A percentile compares a stretch with the other conserved stretches of the same genome.
phyloP scores from a whole-genome alignment of 1,139 yeast species.

The Pichia cactophila region DNA sequence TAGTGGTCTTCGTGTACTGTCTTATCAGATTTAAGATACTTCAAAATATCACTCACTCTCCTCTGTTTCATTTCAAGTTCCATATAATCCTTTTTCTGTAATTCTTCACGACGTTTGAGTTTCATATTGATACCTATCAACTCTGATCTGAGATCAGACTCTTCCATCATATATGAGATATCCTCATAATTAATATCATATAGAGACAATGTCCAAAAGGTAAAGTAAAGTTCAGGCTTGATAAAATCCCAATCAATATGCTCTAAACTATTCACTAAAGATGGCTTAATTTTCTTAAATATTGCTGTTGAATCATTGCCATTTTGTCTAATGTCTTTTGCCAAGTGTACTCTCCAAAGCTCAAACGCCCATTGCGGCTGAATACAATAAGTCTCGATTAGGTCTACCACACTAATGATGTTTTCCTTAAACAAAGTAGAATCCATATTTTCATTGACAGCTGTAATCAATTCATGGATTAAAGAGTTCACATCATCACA shows the following conservation, averaged over 20 bases:
- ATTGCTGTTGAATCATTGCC: constrained; percentile 10
- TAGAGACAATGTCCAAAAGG: constrained; percentile 72
- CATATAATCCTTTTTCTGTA: constrained; percentile 21
- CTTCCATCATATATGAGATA: constrained; percentile 44
- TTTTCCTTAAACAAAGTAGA: constrained; percentile 30
- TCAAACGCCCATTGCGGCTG: constrained; percentile 69
- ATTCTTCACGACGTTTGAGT: constrained; percentile 29
- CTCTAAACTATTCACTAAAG: constrained; percentile 21
- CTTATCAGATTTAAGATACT: constrained; percentile 23
- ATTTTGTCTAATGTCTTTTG: constrained; percentile 17
- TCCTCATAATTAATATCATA: constrained; percentile 61
- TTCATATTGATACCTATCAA: constrained; percentile 32
- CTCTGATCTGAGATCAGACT: constrained; percentile 32
- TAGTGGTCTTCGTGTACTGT: constrained; percentile 32
- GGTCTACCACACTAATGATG: constrained; percentile 40
- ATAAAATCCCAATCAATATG: constrained; percentile 29
- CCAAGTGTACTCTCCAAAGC: constrained; percentile 57
- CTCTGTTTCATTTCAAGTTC: constrained; percentile 16
- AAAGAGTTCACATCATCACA: constrained; percentile 67
- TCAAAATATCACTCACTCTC: constrained; percentile 24
- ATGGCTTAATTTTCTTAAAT: constrained; percentile 20
- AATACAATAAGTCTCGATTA: constrained; percentile 44
- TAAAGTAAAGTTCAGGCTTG: constrained; percentile 34
- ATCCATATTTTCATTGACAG: constrained; percentile 46
- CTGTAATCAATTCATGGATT: constrained; percentile 54